Evolutionary conservation across 2,329 filamentous ascomycete species (phyloP).

Genomic region (Stemphylium beticola): DNA sequence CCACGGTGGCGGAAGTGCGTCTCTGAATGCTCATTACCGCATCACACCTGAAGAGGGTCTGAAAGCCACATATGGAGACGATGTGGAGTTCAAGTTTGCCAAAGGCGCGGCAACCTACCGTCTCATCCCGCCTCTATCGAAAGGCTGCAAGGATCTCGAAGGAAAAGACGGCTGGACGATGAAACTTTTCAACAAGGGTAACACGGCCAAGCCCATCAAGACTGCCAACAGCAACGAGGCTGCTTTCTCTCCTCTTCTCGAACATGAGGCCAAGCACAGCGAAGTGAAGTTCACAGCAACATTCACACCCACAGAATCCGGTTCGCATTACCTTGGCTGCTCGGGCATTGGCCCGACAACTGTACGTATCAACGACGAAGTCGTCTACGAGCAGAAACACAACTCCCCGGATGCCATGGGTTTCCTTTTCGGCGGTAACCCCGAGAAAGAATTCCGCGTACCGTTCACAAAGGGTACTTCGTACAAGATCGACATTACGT

Average conservation of each 20-base stretch:
- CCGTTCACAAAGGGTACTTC: constrained; percentile 64
- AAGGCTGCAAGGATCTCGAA: constrained; percentile 33
- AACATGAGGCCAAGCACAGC: constrained; percentile 31
- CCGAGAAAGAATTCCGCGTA: constrained; percentile 66
- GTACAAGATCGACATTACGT: constrained; percentile 65
- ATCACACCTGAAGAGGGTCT: constrained; percentile 37
- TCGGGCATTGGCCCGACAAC: constrained; percentile 43
- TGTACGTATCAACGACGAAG: constrained; percentile 35
- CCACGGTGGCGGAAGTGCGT: constrained; percentile 44
- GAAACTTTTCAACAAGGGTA: constrained; percentile 34
- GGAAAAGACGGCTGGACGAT: constrained; percentile 43
- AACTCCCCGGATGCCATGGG: constrained; percentile 66
- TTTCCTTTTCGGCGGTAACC: constrained; percentile 69
- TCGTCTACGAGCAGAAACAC: constrained; percentile 44
- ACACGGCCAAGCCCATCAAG: constrained; percentile 30
- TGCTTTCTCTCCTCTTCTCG: constrained; percentile 32
- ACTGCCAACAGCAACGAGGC: constrained; percentile 34
- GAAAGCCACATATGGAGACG: constrained; percentile 33
- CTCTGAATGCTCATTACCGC: constrained; percentile 33
- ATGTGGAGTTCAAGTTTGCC: constrained; percentile 41
- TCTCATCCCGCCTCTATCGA: constrained; percentile 37
- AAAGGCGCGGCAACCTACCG: constrained; percentile 46
- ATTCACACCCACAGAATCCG: constrained; percentile 32
- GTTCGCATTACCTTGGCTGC: constrained; percentile 42
- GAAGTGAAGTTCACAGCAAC: constrained; percentile 32